Evolutionary conservation across 345 rosid genomes (phyloP), one percentile per base, ranked within the genome.

Genomic region (Salix purpurea): DNA sequence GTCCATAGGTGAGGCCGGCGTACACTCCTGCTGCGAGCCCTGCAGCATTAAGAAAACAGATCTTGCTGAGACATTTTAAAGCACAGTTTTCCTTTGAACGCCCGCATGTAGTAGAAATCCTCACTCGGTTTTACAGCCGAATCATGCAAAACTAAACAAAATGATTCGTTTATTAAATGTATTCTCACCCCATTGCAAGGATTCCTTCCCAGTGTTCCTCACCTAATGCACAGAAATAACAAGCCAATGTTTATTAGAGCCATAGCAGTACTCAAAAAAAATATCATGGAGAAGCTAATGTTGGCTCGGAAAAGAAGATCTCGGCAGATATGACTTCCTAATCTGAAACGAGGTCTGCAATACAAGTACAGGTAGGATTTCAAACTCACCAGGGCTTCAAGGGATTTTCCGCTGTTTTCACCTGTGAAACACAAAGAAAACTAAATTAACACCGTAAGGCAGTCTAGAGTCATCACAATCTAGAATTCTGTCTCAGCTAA

Each of bases 21-120:
- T 91, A 90, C 58, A 93, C 61, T 30, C 99, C 99, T 0, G 98
- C 99, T 15, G 96, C 97, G 75, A 93, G 72, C 37, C 98, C 99
- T 93, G 87, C 69, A 65, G 8, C 64, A 23, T 58, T n/a, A n/a
- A 11, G 24, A 58, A 23, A 23, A 23, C 26, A 10, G 0, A n/a
- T 58, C 11, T 8, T 7, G n/a, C 23, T 0, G 14, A 58, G 64
- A 5, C 64, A 10, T 58, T 58, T 58, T 58, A 23, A 10, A n/a
- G 15, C 13, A 58, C 62, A 21, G 12, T 46, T 46, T 58, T 23
- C 10, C 23, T 23, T 23, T 23, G 12, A 52, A 23, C 10, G 4
- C 5, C 61, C 24, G 1, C 26, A 1, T 40, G 44, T 0, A 40
- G 44, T 46, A 44, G 61, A 56, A 21, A 56, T 8, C n/a, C 26